A percentile compares a stretch with the other conserved stretches of the same genome.
These are phyloP conservation scores for Arthrobotrys entomopaga DNA, from an alignment of 2,329 filamentous ascomycete species.

Conservation along the genomic window DNA sequence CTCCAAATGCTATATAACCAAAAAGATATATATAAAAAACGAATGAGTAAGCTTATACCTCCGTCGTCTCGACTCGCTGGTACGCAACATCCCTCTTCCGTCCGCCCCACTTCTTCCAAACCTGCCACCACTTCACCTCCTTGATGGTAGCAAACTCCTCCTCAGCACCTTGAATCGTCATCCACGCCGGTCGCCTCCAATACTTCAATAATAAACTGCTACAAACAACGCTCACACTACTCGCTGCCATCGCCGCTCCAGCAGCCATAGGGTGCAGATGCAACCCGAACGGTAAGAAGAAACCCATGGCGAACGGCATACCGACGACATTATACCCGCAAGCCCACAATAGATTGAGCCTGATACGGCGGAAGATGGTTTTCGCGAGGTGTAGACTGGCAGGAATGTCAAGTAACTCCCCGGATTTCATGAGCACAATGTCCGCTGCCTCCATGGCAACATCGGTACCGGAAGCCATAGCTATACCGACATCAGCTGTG, in stretches of 20 bases:
- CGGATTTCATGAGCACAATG: constrained; percentile 92
- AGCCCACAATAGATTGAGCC: constrained; percentile 90
- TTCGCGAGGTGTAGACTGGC: constrained; percentile 82
- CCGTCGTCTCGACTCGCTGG: constrained; percentile 38
- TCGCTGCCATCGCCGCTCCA: constrained; percentile 90
- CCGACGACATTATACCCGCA: constrained; percentile 92
- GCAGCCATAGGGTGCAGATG: constrained; percentile 94
- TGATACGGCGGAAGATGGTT: constrained; percentile 90
- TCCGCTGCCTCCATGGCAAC: constrained; percentile 98
- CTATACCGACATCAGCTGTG: constrained; percentile 91
- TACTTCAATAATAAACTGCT: constrained; percentile 85
- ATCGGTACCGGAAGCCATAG: constrained; percentile 90
- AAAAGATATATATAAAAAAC: constrained; percentile 1
- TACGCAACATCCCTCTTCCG: constrained; percentile 28
- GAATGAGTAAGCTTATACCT: constrained; percentile 24
- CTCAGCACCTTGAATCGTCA: constrained; percentile 76
- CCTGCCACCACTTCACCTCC: constrained; percentile 55
- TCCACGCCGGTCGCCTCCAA: constrained; percentile 86
- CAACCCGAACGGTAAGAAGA: constrained; percentile 89
- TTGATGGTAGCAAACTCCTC: constrained; percentile 64
- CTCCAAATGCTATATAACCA: constrained; percentile 3
- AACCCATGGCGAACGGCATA: constrained; percentile 94
- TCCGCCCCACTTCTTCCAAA: constrained; percentile 38
- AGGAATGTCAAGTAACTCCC: constrained; percentile 92
- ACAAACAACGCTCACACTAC: constrained; percentile 87